Base-by-base conservation (phyloP, 192 early-diverging fungal genomes). In the Kappamyces sp. region DNA sequence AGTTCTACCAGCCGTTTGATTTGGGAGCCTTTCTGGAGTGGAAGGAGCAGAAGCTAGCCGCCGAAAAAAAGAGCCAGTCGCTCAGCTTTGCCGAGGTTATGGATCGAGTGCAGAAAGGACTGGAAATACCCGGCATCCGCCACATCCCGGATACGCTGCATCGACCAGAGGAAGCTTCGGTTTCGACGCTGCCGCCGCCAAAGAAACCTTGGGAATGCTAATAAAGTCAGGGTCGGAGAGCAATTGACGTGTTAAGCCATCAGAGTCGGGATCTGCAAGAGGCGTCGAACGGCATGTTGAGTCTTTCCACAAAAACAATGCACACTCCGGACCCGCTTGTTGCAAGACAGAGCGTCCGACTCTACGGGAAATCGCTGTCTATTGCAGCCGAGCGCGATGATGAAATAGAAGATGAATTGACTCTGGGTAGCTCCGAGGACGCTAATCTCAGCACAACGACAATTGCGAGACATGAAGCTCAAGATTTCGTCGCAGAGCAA, bases 401-500 rank as follows among this genome's bases (percentile, higher is more conserved):
- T 32, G 92, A 93, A 67, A 87, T 93, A 22, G 88, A 91, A 54
- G 92, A 95, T 77, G 92, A 93, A 59, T 85, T 95, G 38, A 89
- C 92, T 14, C 77, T 82, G 75, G 87, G 90, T 89, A 83, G 9
- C 41, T 31, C 40, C 9, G 33, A 60, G 7, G 9, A 29, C 36
- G 53, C 46, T 42, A 22, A 68, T 57, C 35, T 46, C 48, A 88
- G 93, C 89, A 3, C 93, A 95, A 69, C 79, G 85, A 53, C 77
- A 77, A 11, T 76, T 95, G 45, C 76, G 89, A 38, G 89, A 92
- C 57, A 73, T 95, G 43, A 95, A 95, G 70, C 73, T 81, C 37
- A 79, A 85, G 45, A 93, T 95, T 45, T 95, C 93, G n/a, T 68
- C 84, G 12, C 93, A 95, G 69, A 92, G 90, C 8, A 95, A 95